phyloP scores from a whole-genome alignment of 768 basidiomycete species.

The Agaricus subrufescens region DNA sequence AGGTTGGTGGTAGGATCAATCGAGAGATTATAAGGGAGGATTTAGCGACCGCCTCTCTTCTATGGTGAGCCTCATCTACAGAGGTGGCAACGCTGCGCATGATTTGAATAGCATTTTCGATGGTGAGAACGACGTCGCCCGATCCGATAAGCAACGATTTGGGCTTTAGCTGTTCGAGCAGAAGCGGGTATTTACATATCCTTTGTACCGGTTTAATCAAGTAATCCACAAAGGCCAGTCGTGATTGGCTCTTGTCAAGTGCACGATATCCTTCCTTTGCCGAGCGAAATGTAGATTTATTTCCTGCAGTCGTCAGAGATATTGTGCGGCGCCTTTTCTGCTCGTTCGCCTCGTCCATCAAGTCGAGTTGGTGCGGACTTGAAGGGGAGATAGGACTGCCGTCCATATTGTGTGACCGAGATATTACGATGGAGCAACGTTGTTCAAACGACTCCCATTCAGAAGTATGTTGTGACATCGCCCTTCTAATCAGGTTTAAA shows the following conservation, averaged over 20 bases:
- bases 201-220: constrained; percentile 97
- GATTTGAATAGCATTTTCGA: constrained; percentile 53
- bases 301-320: constrained; percentile 48
- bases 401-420: constrained; percentile 28
- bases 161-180: constrained; percentile 67
- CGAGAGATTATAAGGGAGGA: constrained; percentile 67
- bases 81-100: constrained; percentile 74
- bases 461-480: constrained; percentile 53
- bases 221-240: constrained; percentile 75
- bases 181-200: constrained; percentile 91
- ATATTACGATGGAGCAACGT: constrained; percentile 57
- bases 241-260: constrained; percentile 18
- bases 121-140: constrained; percentile 37
- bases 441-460: constrained; percentile 88
- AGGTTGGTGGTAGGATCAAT: constrained; percentile 30
- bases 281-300: constrained; percentile 32
- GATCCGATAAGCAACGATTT: constrained; percentile 7
- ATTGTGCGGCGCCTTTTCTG: constrained; percentile 38
- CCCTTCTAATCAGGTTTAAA: constrained; percentile 63
- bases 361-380: constrained; percentile 12
- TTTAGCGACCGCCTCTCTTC: constrained; percentile 60
- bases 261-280: constrained; percentile 27
- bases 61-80: constrained; percentile 77
- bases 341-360: constrained; percentile 10
- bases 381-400: constrained; percentile 5